Evolutionary conservation across 1,284 basidiomycete species (phyloP).

Genomic region (Malassezia yamatoensis): DNA sequence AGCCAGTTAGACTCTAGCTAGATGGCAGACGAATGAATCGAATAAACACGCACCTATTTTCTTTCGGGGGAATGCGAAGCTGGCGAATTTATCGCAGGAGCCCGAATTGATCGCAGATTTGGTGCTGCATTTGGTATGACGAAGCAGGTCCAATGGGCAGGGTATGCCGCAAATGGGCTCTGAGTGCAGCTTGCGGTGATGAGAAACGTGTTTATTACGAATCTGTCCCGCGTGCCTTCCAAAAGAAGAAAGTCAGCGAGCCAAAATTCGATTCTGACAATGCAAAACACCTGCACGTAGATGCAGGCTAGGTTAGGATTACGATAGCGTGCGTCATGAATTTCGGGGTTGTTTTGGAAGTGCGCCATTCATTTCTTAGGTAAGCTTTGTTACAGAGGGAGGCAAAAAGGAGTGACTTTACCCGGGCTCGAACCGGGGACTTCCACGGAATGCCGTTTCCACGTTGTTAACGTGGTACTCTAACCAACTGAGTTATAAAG

Average conservation of each 20-base stretch:
- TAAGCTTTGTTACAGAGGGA: neutral
- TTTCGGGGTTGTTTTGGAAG: too few species aligned
- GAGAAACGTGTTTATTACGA: neutral
- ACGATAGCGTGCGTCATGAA: too few species aligned
- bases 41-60: constrained; percentile 1
- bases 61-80: neutral
- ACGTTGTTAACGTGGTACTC: constrained; percentile 21
- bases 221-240: neutral
- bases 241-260: neutral
- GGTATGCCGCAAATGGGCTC: neutral
- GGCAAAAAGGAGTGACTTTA: constrained; percentile 15
- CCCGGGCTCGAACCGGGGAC: constrained; percentile 23
- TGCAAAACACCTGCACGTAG: neutral
- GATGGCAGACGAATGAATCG: neutral
- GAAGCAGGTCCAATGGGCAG: neutral
- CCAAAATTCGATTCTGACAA: too few species aligned
- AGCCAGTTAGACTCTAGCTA: neutral
- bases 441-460: constrained; percentile 15
- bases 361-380: too few species aligned
- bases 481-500: constrained; percentile 23
- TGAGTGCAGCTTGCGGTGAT: neutral
- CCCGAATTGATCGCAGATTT: neutral
- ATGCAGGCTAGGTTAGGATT: neutral
- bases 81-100: neutral
- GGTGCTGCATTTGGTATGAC: neutral